Evolutionary conservation across 306 rosid genomes (phyloP).

Genomic region (Oxytropis ochrocephala): DNA sequence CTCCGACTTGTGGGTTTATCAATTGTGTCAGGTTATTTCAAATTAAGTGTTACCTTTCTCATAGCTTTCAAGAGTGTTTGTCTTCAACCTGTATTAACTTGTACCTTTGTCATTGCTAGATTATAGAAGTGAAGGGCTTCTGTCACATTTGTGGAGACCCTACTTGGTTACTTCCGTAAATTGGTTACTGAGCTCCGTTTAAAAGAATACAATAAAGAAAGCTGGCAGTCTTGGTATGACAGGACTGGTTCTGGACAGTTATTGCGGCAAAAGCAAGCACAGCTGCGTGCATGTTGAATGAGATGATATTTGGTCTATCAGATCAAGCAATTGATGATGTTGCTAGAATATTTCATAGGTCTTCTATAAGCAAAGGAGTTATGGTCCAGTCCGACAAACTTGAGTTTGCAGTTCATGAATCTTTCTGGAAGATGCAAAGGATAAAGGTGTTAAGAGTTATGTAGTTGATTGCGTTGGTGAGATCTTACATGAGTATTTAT

Average conservation of each 20-base stretch:
- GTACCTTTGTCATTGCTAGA: conserved; percentile 41
- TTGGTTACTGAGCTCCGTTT: conserved; percentile 70
- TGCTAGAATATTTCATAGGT: conserved; percentile 51
- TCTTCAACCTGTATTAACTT: conserved; percentile 8
- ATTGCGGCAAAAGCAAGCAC: conserved; percentile 89
- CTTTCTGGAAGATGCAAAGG: conserved; percentile 54
- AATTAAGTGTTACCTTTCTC: conserved; percentile 16
- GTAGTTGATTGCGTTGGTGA: conserved; percentile 74
- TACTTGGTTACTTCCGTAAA: conserved; percentile 67
- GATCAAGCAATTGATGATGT: conserved; percentile 54
- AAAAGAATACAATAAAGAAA: conserved; percentile 60
- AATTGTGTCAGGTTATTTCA: conserved; percentile 60
- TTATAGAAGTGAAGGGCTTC: conserved; percentile 48
- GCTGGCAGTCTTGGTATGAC: conserved; percentile 85
- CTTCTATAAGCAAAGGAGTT: conserved; percentile 28
- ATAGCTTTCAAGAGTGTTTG: conserved; percentile 7
- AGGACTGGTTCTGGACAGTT: conserved; percentile 85
- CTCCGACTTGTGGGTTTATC: conserved; percentile 83
- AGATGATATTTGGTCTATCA: conserved; percentile 84
- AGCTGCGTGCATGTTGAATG: conserved; percentile 84
- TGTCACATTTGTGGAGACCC: conserved; percentile 57
- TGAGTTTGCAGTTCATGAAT: conserved; percentile 25
- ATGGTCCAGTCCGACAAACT: conserved; percentile 30
- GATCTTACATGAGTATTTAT: conserved; percentile 77
- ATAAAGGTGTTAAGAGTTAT: conserved; percentile 47